A percentile compares a stretch with the other conserved stretches of the same genome.
phyloP scores from a whole-genome alignment of 805 yeast species.

The Candida suzukii region DNA sequence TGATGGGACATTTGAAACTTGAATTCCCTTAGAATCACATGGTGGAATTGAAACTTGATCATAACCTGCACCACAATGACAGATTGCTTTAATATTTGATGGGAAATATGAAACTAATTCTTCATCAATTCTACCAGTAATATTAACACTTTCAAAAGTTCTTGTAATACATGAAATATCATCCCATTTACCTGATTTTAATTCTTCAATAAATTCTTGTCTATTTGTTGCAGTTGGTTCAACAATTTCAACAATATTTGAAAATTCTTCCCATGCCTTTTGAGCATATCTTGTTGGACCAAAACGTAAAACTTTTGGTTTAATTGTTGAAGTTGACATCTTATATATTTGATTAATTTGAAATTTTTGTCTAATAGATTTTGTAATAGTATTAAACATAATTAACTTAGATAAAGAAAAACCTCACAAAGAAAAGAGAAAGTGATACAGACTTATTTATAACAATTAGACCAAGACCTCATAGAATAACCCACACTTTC shows the following conservation, averaged over 20 bases:
- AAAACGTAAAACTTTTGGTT: slow-evolving; percentile 59
- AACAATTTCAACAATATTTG: slow-evolving; percentile 40
- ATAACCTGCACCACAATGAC: slow-evolving; percentile 54
- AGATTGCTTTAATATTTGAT: slow-evolving; percentile 30
- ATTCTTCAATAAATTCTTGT: slow-evolving; percentile 31
- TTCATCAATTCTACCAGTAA: slow-evolving; percentile 36
- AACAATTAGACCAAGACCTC: too few relatives aligned
- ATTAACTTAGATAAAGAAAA: too few relatives aligned
- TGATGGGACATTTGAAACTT: slow-evolving; percentile 45
- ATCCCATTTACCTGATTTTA: slow-evolving; percentile 26
- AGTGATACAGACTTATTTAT: too few relatives aligned
- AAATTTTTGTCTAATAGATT: too few relatives aligned
- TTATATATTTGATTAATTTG: too few relatives aligned
- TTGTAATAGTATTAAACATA: too few relatives aligned
- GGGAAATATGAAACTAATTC: slow-evolving; percentile 34
- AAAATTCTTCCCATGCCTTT: slow-evolving; percentile 57
- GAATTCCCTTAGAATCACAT: slow-evolving; percentile 34
- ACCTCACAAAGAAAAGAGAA: too few relatives aligned
- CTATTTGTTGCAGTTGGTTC: slow-evolving; percentile 33
- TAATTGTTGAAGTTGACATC: slow-evolving; percentile 20
- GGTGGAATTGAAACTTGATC: slow-evolving; percentile 41
- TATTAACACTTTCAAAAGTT: slow-evolving; percentile 31
- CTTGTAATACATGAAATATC: slow-evolving; percentile 33
- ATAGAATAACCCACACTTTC: too few relatives aligned
- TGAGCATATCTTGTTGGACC: slow-evolving; percentile 57